Conservation (phyloP, 116 monocot species). For the Zostera marina region DNA sequence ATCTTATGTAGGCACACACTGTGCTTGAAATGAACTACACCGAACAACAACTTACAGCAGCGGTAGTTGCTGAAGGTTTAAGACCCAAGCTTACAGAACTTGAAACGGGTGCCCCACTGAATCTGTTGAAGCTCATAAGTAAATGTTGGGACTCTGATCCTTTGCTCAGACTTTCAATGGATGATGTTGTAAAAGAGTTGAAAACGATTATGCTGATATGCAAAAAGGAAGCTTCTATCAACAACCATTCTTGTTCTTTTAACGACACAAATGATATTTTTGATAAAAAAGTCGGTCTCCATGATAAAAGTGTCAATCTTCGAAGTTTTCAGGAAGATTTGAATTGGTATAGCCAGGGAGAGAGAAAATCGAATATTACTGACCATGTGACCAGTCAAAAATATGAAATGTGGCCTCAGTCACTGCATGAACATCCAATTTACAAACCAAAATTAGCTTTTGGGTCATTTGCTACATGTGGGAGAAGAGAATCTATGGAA, state of each 20-base stretch:
- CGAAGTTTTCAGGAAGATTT: slow-evolving; percentile 35
- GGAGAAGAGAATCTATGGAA: slow-evolving; percentile 94
- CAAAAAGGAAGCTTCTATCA: neutral
- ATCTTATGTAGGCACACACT: slow-evolving; percentile 56
- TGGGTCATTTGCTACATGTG: slow-evolving; percentile 85
- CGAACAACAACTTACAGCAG: slow-evolving; percentile 82
- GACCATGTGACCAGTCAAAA: slow-evolving; percentile 3
- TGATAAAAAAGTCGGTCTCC: slow-evolving; percentile 3
- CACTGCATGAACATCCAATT: slow-evolving; percentile 8
- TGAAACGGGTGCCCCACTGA: slow-evolving; percentile 28
- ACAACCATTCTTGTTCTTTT: neutral
- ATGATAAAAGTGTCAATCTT: neutral
- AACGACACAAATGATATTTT: neutral
- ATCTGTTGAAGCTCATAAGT: slow-evolving; percentile 49
- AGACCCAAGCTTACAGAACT: slow-evolving; percentile 45
- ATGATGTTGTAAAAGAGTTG: slow-evolving; percentile 44
- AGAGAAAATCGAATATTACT: slow-evolving; percentile 20
- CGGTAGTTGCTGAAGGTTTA: slow-evolving; percentile 63
- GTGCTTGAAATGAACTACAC: slow-evolving; percentile 99
- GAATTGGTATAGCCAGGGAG: slow-evolving; percentile 70
- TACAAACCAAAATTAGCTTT: slow-evolving; percentile 68
- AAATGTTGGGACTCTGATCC: slow-evolving; percentile 71
- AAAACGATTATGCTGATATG: slow-evolving; percentile 14
- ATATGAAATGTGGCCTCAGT: slow-evolving; percentile 23
- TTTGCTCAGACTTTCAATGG: slow-evolving; percentile 45